These are phyloP conservation scores for Aspergillus sp. DNA, from an alignment of 2,329 filamentous ascomycete genomes.

Conservation along the genomic window DNA sequence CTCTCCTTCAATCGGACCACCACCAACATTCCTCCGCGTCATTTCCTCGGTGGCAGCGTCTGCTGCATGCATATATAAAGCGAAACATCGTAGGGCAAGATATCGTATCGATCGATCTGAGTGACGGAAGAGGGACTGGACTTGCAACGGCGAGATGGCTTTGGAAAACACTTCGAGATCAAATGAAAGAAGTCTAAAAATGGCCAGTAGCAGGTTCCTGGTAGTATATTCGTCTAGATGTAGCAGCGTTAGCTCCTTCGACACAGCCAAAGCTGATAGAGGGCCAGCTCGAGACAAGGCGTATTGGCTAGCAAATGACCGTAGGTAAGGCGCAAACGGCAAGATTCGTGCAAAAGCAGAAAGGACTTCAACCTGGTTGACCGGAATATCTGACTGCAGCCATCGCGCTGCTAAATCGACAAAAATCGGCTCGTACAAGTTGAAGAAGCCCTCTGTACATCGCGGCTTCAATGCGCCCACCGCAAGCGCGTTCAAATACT, in stretches of 20 bases:
- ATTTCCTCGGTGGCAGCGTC: slow-evolving; percentile 70
- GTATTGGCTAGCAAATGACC: slow-evolving; percentile 58
- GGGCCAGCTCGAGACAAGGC: slow-evolving; percentile 25
- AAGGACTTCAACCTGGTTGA: slow-evolving; percentile 42
- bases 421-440: slow-evolving; percentile 65
- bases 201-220: slow-evolving; percentile 52
- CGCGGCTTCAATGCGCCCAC: slow-evolving; percentile 59
- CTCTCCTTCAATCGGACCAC: slow-evolving; percentile 55
- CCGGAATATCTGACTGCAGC: slow-evolving; percentile 41
- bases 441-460: slow-evolving; percentile 65
- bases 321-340: slow-evolving; percentile 72
- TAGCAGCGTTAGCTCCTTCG: slow-evolving; percentile 20
- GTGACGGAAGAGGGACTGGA: slow-evolving; percentile 61
- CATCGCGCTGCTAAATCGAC: slow-evolving; percentile 78
- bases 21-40: slow-evolving; percentile 56
- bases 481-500: slow-evolving; percentile 64
- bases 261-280: slow-evolving; percentile 24
- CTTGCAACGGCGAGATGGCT: slow-evolving; percentile 56
- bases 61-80: slow-evolving; percentile 67
- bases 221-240: slow-evolving; percentile 32
- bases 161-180: slow-evolving; percentile 60
- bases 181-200: slow-evolving; percentile 72
- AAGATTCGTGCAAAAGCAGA: slow-evolving; percentile 71
- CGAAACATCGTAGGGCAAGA: slow-evolving; percentile 73
- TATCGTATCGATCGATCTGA: slow-evolving; percentile 58